Base-by-base conservation (phyloP, 208 protist species). In the Leishmania tarentolae region DNA sequence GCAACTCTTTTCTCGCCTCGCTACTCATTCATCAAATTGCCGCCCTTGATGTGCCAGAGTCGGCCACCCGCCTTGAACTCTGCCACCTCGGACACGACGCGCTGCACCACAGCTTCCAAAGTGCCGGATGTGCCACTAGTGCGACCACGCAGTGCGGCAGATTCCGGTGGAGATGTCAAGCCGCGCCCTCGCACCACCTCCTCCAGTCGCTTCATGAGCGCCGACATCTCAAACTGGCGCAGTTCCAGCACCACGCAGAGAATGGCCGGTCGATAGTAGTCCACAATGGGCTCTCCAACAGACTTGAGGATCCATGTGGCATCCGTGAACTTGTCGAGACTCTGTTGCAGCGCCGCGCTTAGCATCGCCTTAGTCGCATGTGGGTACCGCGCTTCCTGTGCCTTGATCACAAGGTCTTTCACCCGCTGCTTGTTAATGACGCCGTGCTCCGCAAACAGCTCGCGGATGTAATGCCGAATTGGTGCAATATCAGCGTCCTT, bases 371-470 rank as follows among this genome's bases (percentile, higher is more conserved):
- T 94, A 11, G 92, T 93, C 0, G 93, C 92, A 19, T 86, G 78
- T 1, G 93, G 92, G 82, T 92, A 98, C 42, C 93, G 87, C 9
- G 80, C 78, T 53, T 92, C 86, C 35, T 90, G 86, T 40, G 76
- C 92, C 17, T 86, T 86, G 73, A 96, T 84, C 15, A 98, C 89
- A 44, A 96, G 56, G 70, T 95, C 89, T 81, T 98, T 98, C 37
- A 92, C 91, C 4, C 91, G 89, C 76, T 91, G 79, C 74, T 97
- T 97, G 76, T 95, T 96, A 42, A 98, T 63, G 35, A 98, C 95
- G 50, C 93, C 93, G 72, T 96, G 86, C 77, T 96, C 91, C 7
- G 85, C 72, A 82, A 98, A 98, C 2, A 98, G 72, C 74, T 82
- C 77, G 15, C 87, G 90, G 75, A 97, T 94, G 82, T 89, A 91